Evolutionary conservation across 2,329 filamentous ascomycete species (phyloP), one percentile per base, ranked within the genome.

Genomic region (Colletotrichum lupini): DNA sequence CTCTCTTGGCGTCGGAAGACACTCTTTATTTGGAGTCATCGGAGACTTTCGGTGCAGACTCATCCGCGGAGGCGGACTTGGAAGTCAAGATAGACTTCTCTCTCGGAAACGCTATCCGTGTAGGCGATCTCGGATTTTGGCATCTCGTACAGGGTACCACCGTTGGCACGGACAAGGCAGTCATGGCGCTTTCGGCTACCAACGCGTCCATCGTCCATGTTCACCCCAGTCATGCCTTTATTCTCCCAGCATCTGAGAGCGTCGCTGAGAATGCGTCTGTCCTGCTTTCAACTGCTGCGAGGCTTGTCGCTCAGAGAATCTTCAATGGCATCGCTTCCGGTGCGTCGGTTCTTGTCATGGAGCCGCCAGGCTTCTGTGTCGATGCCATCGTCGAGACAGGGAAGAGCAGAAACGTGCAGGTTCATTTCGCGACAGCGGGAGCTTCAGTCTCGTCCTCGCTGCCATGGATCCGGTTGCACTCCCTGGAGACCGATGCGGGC

Each of bases 151-250:
- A 70, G 55, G 67, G 67, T 11, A 26, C 37, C 4, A 5, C 26
- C 3, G 16, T 28, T 19, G 55, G 28, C n/a, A 66, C 67, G 11
- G 9, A 42, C 5, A 66, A 28, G 9, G 16, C 53, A 1, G 67
- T 32, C 7, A 24, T 66, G 16, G 61, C 52, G 9, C 37, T 70
- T 28, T 55, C 67, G n/a, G 37, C 58, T n/a, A 55, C 12, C 28
- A 70, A 70, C 55, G 37, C 67, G 11, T 70, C 67, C 7, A n/a
- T 66, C 16, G 42, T 60, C 53, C 14, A 28, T 52, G 6, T 66
- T 24, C 61, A 28, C 4, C 26, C 24, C 24, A 60, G 46, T 7
- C 12, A 32, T 12, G 42, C 46, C 42, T 35, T 32, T 22, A 6
- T 7, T 14, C 55, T 57, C 14, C 55, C 55, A 28, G 8, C 24